Evolutionary conservation across 805 yeast genomes (phyloP), one percentile per base, ranked within the genome.

Genomic region (Ogataea methylovora): DNA sequence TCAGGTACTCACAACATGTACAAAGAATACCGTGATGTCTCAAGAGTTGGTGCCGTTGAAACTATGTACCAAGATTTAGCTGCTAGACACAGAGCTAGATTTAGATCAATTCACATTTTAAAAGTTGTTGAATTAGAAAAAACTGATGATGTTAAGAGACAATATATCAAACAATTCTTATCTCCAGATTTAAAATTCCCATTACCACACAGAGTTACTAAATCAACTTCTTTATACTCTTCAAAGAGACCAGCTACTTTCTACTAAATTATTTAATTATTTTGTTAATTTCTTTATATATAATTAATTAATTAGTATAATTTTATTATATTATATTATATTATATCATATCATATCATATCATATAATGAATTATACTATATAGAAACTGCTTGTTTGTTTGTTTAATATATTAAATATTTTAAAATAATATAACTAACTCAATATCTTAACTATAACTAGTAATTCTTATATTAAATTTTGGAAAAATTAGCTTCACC

Each of bases 1-100:
- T 92, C 98, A 56, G 99, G 99, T 77, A 88, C 95, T 63, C 98
- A 92, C 94, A 92, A 92, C 94, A 92, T 92, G 97, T 92, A 92
- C 96, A 92, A 92, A 81, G 99, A 92, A 79, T 85, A 86, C 92
- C 87, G 98, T 75, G 98, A 90, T 61, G 94, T 90, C 59, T 73
- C 96, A 78, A 92, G 99, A 79, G 94, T 87, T 49, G 95, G 85
- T 69, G 98, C 97, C 56, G 97, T 92, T 65, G 95, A 84, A 72
- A 76, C 92, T 65, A 82, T 92, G 82, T 92, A 92, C 92, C 88
- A 84, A 71, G 99, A 92, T 74, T 84, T 92, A 84, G 99, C 99
- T 73, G 97, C 99, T 58, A 88, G 98, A 79, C 99, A 92, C 94
- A 87, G 98, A 83, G 92, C 98, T 65, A 87, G 99, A 81, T 92